Percentiles rank a stretch among this genome's conserved stretches.
Conservation (phyloP, 192 early-diverging fungal species). For the Backusella mclennaniae region DNA sequence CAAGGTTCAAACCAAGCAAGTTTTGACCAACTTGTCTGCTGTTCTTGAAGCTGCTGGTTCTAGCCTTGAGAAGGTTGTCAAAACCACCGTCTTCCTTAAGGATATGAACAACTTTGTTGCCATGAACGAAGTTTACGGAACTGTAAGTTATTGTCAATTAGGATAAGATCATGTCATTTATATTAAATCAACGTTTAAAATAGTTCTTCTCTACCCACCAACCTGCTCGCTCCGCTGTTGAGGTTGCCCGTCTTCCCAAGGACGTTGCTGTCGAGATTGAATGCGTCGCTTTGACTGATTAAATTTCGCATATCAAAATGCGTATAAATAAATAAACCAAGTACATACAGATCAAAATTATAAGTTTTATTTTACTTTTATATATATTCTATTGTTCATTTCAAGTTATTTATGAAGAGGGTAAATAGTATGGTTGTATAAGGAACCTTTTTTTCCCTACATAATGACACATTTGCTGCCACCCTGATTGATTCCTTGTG, state of each 20-base stretch:
- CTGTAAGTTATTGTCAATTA: constrained; percentile 37
- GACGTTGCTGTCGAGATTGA: constrained; percentile 94
- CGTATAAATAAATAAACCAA: neutral
- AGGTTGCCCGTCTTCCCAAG: constrained; percentile 90
- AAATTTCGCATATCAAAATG: constrained; percentile 1
- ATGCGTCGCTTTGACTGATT: constrained; percentile 74
- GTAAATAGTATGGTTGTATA: neutral
- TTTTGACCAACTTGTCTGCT: constrained; percentile 78
- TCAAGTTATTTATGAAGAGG: neutral
- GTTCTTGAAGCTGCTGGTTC: constrained; percentile 83
- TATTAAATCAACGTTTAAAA: constrained; percentile 4
- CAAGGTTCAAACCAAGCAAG: constrained; percentile 50
- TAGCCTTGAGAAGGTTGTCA: constrained; percentile 83
- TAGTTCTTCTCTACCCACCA: constrained; percentile 60
- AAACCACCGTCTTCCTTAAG: constrained; percentile 95
- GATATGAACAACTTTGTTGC: constrained; percentile 86
- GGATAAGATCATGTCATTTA: neutral
- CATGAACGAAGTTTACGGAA: constrained; percentile 90
- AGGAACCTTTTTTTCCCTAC: constrained; percentile 10
- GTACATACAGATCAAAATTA: neutral
- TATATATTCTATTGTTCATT: neutral
- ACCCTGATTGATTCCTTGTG: constrained; percentile 9
- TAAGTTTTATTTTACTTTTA: neutral
- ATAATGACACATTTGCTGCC: constrained; percentile 26
- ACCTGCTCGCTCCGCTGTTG: constrained; percentile 77